Base-by-base conservation (phyloP, 495 filamentous ascomycete species). In the Hypoxylon perforatum region DNA sequence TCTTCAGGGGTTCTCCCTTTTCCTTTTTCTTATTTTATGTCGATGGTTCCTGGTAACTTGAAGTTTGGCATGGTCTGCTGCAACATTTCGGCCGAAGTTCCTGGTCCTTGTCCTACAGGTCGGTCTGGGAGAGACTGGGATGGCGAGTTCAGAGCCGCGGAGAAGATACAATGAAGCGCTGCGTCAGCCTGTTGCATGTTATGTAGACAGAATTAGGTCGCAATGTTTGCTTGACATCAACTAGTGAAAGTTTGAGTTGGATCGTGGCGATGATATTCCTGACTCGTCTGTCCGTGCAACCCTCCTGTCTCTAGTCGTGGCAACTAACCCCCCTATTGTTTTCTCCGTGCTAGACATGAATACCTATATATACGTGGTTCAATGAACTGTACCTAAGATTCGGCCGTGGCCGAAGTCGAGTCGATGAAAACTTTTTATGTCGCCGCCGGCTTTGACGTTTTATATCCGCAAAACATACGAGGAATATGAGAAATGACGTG, bases 391-490 rank as follows among this genome's bases (percentile, higher is more conserved):
- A 38, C 41, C 33, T 41, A 28, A 28, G 25, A 7, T 45, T 53
- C 53, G 23, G 46, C 58, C 52, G 36, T 50, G 25, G 39, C 44
- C 30, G 23, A 28, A 28, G 25, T 28, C 25, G 25, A 28, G 7
- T 57, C 58, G 50, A 39, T 22, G 25, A 28, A 7, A 28, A 7
- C n/a, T n/a, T 14, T 18, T 33, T 42, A 67, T 46, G 45, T 64
- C 56, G 57, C 61, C 61, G 63, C 63, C 42, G 39, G 52, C 57
- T 41, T 52, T 23, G 51, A 35, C 50, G 7, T 18, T 64, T 61
- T 69, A 64, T 61, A 61, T 46, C 51, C 66, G 66, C 38, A 39
- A 23, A 61, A 64, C 66, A 42, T 69, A 69, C 66, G 66, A 64
- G 55, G 41, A 69, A 30, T 49, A 46, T 51, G 28, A 61, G n/a